Evolutionary conservation across 805 yeast species (phyloP), one percentile per base, ranked within the genome.

Genomic region (Candida broadrunensis): DNA sequence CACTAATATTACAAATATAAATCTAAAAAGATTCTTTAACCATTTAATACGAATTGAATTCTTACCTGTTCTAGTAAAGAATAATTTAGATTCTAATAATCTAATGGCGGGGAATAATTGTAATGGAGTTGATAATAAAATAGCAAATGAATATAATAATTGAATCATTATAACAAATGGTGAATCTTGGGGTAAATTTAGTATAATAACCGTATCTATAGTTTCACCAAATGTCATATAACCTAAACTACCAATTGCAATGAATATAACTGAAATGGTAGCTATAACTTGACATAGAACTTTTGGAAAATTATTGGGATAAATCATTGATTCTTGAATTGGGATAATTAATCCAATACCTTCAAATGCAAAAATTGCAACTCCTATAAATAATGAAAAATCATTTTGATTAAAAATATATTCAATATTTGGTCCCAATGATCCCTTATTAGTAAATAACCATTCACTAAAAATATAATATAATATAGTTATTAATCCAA

Each of bases 341-440:
- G 95, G 95, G 18, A 86, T 82, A 37, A 86, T 83, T 35, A 86
- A 67, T 0, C 95, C 93, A 42, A 86, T 85, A 1, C 95, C 95
- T 63, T 86, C 95, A 55, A 85, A 86, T n/a, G 93, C 88, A 67
- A 86, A 86, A 23, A 86, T 85, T 2, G 91, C 90, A 5, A 86
- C 87, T 7, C 95, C 95, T 37, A 85, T 80, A 54, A 85, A 85
- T 36, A 86, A 61, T 0, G 91, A 78, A 72, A 87, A 85, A 37
- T 72, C 72, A 4, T 72, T 67, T 23, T 65, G 45, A 57, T 85
- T 85, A 62, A 85, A 75, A 25, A 62, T 56, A 37, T 61, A 59
- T 17, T 69, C 67, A 24, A 85, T 69, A 2, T 77, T 80, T 2
- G 67, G 68, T 1, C 81, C 81, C 0, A 73, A 58, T 2, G 38